Percentiles rank a stretch among this genome's conserved stretches.
phyloP scores from a whole-genome alignment of 1,139 yeast species.

The Taphrina populina region DNA sequence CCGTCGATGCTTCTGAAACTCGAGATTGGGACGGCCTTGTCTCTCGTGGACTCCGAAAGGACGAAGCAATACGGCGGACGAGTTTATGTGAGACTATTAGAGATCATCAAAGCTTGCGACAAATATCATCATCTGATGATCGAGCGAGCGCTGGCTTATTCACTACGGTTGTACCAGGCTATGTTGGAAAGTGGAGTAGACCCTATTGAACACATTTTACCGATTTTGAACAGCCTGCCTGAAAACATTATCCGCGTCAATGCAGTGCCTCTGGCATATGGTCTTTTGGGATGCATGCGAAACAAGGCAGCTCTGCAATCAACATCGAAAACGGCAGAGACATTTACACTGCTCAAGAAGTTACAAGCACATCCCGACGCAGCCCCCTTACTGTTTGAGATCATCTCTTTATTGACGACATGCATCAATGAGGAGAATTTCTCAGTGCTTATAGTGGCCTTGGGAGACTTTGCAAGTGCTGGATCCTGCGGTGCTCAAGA shows the following conservation, averaged over 20 bases:
- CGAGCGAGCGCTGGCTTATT: slow-evolving; percentile 25
- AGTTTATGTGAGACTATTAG: slow-evolving; percentile 7
- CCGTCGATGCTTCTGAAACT: slow-evolving; percentile 21
- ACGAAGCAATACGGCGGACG: slow-evolving; percentile 1
- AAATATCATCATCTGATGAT: slow-evolving; percentile 16
- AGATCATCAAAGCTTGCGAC: neutral
- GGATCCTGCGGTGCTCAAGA: slow-evolving; percentile 51
- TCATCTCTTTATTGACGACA: slow-evolving; percentile 52
- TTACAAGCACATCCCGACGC: slow-evolving; percentile 41
- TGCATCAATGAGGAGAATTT: slow-evolving; percentile 53
- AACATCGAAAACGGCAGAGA: slow-evolving; percentile 3
- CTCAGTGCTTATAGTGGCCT: slow-evolving; percentile 60
- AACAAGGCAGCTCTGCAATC: slow-evolving; percentile 16
- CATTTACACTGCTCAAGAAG: slow-evolving; percentile 36
- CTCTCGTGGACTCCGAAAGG: neutral
- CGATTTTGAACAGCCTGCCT: neutral
- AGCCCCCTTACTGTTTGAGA: slow-evolving; percentile 54
- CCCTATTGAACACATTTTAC: neutral
- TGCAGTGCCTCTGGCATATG: slow-evolving; percentile 34
- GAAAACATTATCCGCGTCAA: slow-evolving; percentile 28
- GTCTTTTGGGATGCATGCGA: slow-evolving; percentile 31
- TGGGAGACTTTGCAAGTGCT: slow-evolving; percentile 78
- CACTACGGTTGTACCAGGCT: slow-evolving; percentile 20
- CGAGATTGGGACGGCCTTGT: slow-evolving; percentile 28
- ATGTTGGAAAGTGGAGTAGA: neutral